Evolutionary conservation across 306 rosid species (phyloP).

Genomic region (Alnus rubra): DNA sequence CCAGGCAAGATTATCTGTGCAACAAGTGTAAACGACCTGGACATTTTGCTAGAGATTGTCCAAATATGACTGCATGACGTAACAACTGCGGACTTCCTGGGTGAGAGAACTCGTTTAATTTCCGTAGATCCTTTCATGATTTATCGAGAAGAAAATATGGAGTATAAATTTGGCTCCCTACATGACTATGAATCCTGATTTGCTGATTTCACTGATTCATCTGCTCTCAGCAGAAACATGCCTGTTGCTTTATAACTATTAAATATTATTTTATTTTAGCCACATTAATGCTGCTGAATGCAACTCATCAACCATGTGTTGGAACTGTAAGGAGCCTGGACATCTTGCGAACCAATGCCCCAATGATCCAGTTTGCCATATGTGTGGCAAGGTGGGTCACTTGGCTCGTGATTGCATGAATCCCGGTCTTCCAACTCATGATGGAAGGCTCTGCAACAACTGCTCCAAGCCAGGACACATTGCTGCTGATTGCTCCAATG

Average conservation of each 20-base stretch:
- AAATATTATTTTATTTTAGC: slow-evolving; percentile 10
- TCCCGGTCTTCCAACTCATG: slow-evolving; percentile 15
- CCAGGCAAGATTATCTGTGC: slow-evolving; percentile 30
- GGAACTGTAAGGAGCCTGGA: slow-evolving; percentile 36
- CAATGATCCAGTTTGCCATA: slow-evolving; percentile 20
- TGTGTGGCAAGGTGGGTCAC: slow-evolving; percentile 31
- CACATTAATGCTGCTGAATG: slow-evolving; percentile 29
- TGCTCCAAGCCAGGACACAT: slow-evolving; percentile 30
- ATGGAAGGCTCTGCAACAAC: slow-evolving; percentile 29
- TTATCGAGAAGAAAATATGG: too few species aligned
- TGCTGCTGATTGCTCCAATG: slow-evolving; percentile 27
- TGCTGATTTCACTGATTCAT: not conserved
- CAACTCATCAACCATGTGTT: slow-evolving; percentile 22
- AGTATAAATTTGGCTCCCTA: not conserved
- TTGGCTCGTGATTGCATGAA: slow-evolving; percentile 25
- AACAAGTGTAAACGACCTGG: slow-evolving; percentile 32
- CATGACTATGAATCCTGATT: not conserved
- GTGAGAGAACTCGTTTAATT: slow-evolving; percentile 15
- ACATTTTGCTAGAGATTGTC: slow-evolving; percentile 32
- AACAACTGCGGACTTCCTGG: slow-evolving; percentile 36
- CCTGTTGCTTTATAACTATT: not conserved
- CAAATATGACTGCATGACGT: slow-evolving; percentile 25
- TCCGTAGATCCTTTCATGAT: too few species aligned
- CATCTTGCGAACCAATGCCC: slow-evolving; percentile 32
- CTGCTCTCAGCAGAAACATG: not conserved